Evolutionary conservation across 225 moss, liverwort and hornwort genomes (phyloP).

Genomic region (Ulota crispa): DNA sequence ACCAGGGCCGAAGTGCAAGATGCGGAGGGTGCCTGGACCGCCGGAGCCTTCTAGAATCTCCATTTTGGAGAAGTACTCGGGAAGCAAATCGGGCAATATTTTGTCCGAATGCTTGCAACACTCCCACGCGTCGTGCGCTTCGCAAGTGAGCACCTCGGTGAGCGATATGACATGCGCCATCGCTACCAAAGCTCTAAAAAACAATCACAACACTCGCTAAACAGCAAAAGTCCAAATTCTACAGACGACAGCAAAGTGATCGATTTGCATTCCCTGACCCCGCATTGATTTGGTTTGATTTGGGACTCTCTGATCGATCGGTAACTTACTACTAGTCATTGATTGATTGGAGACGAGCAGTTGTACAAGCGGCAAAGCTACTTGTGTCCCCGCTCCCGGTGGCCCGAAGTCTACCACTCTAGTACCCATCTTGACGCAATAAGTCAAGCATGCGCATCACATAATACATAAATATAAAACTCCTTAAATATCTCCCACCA

Average conservation of each 20-base stretch:
- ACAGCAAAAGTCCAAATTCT: no score
- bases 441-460: conserved; percentile 12
- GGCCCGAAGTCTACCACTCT: conserved; percentile 5
- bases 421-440: not conserved
- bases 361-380: not conserved
- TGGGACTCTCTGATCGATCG: not conserved
- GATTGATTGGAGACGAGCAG: not conserved
- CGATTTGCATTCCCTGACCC: not conserved
- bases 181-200: conserved; percentile 6
- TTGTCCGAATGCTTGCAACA: conserved; percentile 27
- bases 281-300: not conserved
- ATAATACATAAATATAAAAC: no score
- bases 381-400: not conserved
- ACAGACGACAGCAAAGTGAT: not conserved
- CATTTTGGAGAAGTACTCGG: conserved; percentile 5
- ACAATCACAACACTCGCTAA: no score
- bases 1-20: conserved; percentile 20
- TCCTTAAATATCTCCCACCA: not conserved
- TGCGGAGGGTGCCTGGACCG: conserved; percentile 16
- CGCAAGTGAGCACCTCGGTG: conserved; percentile 13
- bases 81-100: conserved; percentile 14
- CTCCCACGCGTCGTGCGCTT: conserved; percentile 16
- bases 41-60: conserved; percentile 16
- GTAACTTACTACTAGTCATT: not conserved
- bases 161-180: conserved; percentile 27